phyloP scores from a whole-genome alignment of 2,329 filamentous ascomycete species.

The Corniculantispora saksenae region DNA sequence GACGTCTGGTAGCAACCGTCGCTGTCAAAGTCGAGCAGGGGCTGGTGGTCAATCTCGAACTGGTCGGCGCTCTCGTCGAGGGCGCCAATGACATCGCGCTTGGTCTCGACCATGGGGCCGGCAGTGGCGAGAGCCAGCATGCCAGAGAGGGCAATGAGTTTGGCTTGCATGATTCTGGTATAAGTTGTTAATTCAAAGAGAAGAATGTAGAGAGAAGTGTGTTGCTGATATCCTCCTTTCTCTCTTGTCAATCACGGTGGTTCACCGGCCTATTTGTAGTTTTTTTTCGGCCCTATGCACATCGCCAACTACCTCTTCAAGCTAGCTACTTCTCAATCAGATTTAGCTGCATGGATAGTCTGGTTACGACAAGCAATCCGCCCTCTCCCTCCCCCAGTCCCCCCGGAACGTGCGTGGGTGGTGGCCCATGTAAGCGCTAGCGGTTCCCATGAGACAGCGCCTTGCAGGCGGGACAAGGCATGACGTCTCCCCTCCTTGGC shows the following conservation, averaged over 20 bases:
- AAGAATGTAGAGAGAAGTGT: neutral
- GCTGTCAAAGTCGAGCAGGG: slow-evolving; percentile 40
- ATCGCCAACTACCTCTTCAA: neutral
- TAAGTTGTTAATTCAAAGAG: neutral
- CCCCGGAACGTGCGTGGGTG: neutral
- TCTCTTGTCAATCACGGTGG: neutral
- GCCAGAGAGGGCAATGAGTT: slow-evolving; percentile 5
- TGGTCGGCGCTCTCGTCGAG: slow-evolving; percentile 35
- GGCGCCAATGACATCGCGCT: slow-evolving; percentile 31
- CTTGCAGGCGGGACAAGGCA: neutral
- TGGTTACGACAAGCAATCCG: neutral
- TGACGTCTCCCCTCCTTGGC: neutral
- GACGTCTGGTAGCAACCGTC: slow-evolving; percentile 49
- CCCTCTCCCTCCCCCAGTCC: neutral
- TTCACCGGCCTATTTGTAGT: slow-evolving; percentile 1
- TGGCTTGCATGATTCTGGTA: neutral
- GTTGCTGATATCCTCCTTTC: neutral
- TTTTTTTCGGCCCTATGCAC: neutral
- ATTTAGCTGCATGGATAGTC: neutral
- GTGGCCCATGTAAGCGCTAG: slow-evolving; percentile 13
- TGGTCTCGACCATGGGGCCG: slow-evolving; percentile 21
- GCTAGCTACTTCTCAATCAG: neutral
- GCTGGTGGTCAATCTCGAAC: slow-evolving; percentile 38
- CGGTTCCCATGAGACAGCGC: neutral
- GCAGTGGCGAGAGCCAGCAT: slow-evolving; percentile 24